Percentiles rank a stretch among this genome's conserved stretches.
These are phyloP conservation scores for Daedalea quercina DNA, from an alignment of 768 basidiomycete species.

Conservation along the genomic window DNA sequence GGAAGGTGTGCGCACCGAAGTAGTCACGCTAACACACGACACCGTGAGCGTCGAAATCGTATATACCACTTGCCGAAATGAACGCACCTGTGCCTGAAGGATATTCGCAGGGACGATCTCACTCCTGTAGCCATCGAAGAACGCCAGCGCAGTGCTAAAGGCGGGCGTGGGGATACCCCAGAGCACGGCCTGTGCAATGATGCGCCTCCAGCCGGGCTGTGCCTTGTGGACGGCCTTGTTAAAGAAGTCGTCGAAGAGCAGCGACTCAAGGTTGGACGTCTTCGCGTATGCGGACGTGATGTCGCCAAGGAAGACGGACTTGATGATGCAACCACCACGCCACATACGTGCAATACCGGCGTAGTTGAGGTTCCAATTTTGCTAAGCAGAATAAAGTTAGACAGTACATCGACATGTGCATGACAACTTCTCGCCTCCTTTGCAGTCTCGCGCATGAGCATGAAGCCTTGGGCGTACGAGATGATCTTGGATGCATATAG, in stretches of 20 bases:
- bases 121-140: constrained; percentile 98
- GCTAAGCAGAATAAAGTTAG: constrained; percentile 27
- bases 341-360: constrained; percentile 98
- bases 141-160: constrained; percentile 96
- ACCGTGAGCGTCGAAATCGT: neutral
- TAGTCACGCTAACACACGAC: constrained; percentile 72
- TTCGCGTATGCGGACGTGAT: constrained; percentile 89
- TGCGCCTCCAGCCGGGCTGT: constrained; percentile 97
- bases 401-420: neutral
- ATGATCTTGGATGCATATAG: constrained; percentile 99
- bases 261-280: constrained; percentile 76
- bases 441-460: constrained; percentile 98
- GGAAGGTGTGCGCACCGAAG: constrained; percentile 99
- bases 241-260: constrained; percentile 97
- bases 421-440: constrained; percentile 56
- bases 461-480: constrained; percentile 99
- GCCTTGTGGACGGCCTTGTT: constrained; percentile 92
- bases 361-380: constrained; percentile 92
- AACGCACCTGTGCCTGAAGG: constrained; percentile 79
- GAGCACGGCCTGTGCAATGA: constrained; percentile 91
- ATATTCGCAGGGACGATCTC: constrained; percentile 92
- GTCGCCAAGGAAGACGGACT: constrained; percentile 86
- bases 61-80: neutral
- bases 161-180: constrained; percentile 98
- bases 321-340: constrained; percentile 99